phyloP scores from a whole-genome alignment of 352 stramenopile genomes.

The Phytophthora fragariaefolia region DNA sequence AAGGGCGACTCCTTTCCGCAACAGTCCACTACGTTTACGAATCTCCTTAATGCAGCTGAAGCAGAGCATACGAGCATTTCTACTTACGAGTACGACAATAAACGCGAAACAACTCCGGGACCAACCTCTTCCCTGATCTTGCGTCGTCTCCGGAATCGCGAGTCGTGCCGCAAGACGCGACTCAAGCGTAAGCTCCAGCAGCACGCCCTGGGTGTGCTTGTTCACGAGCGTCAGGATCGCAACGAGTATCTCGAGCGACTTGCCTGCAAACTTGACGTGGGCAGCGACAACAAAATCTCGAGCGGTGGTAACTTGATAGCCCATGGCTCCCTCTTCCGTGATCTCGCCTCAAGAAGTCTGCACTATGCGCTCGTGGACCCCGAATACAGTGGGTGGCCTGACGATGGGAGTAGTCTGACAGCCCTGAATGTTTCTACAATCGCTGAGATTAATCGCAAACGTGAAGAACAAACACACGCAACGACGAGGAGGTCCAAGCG shows the following conservation, averaged over 20 bases:
- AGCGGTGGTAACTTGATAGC: neutral
- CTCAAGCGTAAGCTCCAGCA: conserved; percentile 56
- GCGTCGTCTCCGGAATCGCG: conserved; percentile 49
- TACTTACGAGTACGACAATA: neutral
- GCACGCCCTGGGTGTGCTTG: conserved; percentile 28
- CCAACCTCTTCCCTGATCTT: conserved; percentile 16
- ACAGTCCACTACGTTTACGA: conserved; percentile 32
- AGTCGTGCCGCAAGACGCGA: conserved; percentile 56
- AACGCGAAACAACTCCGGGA: neutral
- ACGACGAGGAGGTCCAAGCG: conserved; percentile 22
- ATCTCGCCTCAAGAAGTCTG: conserved; percentile 40
- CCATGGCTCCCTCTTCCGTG: conserved; percentile 22
- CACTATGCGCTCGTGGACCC: conserved; percentile 50
- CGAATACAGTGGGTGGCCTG: conserved; percentile 30
- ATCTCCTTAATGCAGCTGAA: conserved; percentile 32
- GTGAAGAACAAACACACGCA: neutral
- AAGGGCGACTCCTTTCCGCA: conserved; percentile 6
- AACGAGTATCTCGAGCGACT: conserved; percentile 44
- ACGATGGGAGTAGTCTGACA: neutral
- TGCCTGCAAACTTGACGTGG: conserved; percentile 16
- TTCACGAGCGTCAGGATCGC: conserved; percentile 37
- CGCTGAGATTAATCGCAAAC: neutral
- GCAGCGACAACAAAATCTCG: neutral
- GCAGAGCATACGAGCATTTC: conserved; percentile 13
- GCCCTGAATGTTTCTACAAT: neutral